Percentiles rank a stretch among this genome's conserved stretches.
phyloP scores from a whole-genome alignment of 2,329 filamentous ascomycete genomes.

The Epichloe sp. region DNA sequence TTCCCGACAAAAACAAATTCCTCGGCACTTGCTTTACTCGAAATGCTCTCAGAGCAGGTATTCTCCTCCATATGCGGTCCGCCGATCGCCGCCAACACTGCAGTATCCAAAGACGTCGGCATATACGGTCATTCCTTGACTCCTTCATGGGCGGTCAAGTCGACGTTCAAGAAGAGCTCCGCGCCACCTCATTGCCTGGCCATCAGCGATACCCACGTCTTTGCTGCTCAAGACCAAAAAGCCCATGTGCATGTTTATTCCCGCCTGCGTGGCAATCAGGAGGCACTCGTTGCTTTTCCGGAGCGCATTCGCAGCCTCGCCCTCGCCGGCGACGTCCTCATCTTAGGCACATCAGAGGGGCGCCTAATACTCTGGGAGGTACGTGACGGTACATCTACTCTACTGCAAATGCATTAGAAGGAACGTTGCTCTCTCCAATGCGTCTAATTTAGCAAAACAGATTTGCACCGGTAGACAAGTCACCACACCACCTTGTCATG shows the following conservation, averaged over 20 bases:
- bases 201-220: slow-evolving; percentile 70
- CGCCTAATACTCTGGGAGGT: slow-evolving; percentile 91
- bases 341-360: slow-evolving; percentile 74
- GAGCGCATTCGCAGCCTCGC: slow-evolving; percentile 73
- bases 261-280: slow-evolving; percentile 70
- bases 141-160: slow-evolving; percentile 60
- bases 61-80: slow-evolving; percentile 45
- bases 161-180: slow-evolving; percentile 84
- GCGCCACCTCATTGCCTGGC: slow-evolving; percentile 68
- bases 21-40: background rate
- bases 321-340: slow-evolving; percentile 57
- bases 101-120: slow-evolving; percentile 64
- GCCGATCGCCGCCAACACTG: slow-evolving; percentile 46
- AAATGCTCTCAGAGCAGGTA: slow-evolving; percentile 48
- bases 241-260: slow-evolving; percentile 89
- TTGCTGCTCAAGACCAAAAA: slow-evolving; percentile 83
- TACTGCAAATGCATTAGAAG: background rate
- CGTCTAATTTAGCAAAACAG: slow-evolving; percentile 26
- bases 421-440: background rate
- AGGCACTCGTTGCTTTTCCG: slow-evolving; percentile 75
- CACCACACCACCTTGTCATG: slow-evolving; percentile 63
- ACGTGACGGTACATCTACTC: slow-evolving; percentile 16
- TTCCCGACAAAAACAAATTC: background rate
- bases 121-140: slow-evolving; percentile 78
- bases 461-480: slow-evolving; percentile 63